Conservation (phyloP, 2,329 filamentous ascomycete species). For the Fusarium pseudocircinatum region DNA sequence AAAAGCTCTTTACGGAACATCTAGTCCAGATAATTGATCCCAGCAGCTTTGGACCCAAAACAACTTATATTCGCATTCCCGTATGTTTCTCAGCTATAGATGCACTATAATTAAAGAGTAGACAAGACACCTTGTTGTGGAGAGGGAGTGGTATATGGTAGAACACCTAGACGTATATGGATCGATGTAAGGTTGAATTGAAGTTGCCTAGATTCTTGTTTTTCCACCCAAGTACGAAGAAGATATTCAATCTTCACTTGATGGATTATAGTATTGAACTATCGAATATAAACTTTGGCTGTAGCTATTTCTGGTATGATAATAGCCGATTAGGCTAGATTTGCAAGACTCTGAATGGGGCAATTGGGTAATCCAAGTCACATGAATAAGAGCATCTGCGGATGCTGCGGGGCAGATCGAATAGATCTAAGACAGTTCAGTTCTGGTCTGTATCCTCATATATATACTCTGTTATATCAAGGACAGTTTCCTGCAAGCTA, state of each 20-base stretch:
- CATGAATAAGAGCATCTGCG: conserved; percentile 28
- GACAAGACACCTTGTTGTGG: too few species aligned
- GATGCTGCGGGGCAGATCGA: conserved; percentile 15
- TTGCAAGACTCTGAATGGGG: not conserved
- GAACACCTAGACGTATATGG: not conserved
- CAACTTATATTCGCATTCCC: not conserved
- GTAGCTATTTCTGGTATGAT: not conserved
- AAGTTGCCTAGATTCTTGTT: too few species aligned
- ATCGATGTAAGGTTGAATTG: not conserved
- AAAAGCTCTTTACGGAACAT: not conserved
- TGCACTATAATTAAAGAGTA: not conserved
- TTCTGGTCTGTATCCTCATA: not conserved
- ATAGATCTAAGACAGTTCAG: conserved; percentile 4
- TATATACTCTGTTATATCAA: not conserved
- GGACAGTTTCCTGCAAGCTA: too few species aligned
- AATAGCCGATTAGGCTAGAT: not conserved
- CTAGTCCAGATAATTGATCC: too few species aligned
- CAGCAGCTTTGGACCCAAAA: not conserved
- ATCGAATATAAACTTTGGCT: not conserved
- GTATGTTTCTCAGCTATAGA: not conserved
- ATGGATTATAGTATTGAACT: accelerated
- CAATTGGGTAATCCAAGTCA: conserved; percentile 14
- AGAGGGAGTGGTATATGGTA: not conserved
- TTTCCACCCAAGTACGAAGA: not conserved
- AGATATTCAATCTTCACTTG: not conserved